Base-by-base conservation (phyloP, 139 green algal genomes). In the Coelastrella sp. region DNA sequence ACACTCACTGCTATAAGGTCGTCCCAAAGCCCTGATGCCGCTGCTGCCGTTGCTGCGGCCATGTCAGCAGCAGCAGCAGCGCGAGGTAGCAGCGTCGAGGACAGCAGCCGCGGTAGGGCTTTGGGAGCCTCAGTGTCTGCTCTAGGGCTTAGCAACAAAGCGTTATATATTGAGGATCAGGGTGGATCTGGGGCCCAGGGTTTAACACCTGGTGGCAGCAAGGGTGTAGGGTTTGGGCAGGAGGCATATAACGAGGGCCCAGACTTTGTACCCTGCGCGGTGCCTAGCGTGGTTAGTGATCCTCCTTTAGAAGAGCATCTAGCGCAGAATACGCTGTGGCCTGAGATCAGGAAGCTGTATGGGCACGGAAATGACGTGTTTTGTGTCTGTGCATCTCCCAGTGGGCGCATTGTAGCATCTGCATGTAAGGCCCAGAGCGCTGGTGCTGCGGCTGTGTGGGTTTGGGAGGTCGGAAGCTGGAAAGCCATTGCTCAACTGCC, bases 261-360 rank as follows among this genome's bases (percentile, higher is more conserved):
- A 5, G 97, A 99, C 90, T 91, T 98, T 85, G 95, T 94, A 5
- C 97, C 97, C 5, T 93, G 88, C 32, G 92, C 96, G 3, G 85
- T 86, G n/a, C 97, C 97, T 5, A 79, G 66, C 19, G 95, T 88
- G 0, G 89, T 96, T 4, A 17, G n/a, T 16, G 91, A 90, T 2
- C 96, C 96, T 0, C 98, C 98, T 0, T 89, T 99, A 54, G 98
- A 99, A 90, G 98, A 99, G 94, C 95, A 99, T 89, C 95, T 99
- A 23, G 93, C 95, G 2, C 95, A 98, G 85, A 98, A 96, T 91
- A 98, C 96, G 32, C 95, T 99, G 87, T 99, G 97, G 97, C 97
- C 97, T 0, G 97, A 99, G 83, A 91, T 95, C 14, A 92, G 94
- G 81, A 99, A 99, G 96, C 95, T 99, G 86, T 99, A 99, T 88